phyloP scores from a whole-genome alignment of 176 grass and related monocot genomes.

The Oryza glaberrima region DNA sequence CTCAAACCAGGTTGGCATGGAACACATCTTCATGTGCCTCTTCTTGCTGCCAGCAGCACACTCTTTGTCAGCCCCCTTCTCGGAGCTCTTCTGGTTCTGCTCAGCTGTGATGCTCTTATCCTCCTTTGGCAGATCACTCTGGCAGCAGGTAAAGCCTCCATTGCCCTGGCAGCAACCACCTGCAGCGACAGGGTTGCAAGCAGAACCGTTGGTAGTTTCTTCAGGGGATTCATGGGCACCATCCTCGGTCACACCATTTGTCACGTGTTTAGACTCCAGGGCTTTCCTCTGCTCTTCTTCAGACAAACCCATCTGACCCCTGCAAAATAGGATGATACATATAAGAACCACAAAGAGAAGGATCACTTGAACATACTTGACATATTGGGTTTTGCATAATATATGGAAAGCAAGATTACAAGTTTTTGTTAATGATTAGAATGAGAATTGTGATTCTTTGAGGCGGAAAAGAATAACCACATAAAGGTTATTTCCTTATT shows the following conservation, averaged over 20 bases:
- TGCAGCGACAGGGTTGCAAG: constrained; percentile 33
- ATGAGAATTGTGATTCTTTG: background rate
- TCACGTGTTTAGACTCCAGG: constrained; percentile 53
- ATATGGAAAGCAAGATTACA: background rate
- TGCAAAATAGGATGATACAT: constrained; percentile 35
- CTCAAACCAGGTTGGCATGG: constrained; percentile 83
- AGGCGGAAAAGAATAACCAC: background rate
- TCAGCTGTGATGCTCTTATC: constrained; percentile 52
- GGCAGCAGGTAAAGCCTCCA: constrained; percentile 67
- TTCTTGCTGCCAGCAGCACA: constrained; percentile 34
- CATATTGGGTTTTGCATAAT: constrained; percentile 19
- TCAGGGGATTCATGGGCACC: constrained; percentile 46
- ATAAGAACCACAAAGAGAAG: constrained; percentile 25
- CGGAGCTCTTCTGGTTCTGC: constrained; percentile 42
- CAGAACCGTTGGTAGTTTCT: constrained; percentile 24
- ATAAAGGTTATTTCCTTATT: constrained; percentile 15
- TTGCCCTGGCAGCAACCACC: constrained; percentile 76
- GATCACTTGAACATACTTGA: constrained; percentile 15
- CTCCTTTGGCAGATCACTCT: constrained; percentile 51
- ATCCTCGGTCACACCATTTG: constrained; percentile 41
- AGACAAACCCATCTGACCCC: constrained; percentile 91
- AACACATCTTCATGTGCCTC: constrained; percentile 55
- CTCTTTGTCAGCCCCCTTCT: constrained; percentile 44
- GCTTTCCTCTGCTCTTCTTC: constrained; percentile 87
- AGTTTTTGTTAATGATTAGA: background rate